Evolutionary conservation across 1,139 yeast species (phyloP).

Genomic region (Pichia sp.): DNA sequence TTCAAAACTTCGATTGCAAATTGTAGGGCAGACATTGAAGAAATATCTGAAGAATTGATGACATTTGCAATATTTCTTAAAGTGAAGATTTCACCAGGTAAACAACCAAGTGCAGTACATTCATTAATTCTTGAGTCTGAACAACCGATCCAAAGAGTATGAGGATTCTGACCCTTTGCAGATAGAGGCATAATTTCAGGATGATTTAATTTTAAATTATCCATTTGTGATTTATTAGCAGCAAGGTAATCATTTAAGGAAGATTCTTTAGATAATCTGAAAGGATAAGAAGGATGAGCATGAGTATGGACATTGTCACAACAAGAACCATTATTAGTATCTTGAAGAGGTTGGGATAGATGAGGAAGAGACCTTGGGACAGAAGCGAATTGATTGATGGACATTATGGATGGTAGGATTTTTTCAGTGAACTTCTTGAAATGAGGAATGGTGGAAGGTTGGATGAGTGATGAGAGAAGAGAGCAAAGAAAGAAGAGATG

Average conservation of each 20-base stretch:
- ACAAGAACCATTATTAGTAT: not conserved
- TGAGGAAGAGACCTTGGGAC: constrained; percentile 19
- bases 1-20: constrained; percentile 85
- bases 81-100: constrained; percentile 94
- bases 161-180: constrained; percentile 85
- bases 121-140: constrained; percentile 68
- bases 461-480: not conserved
- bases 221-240: constrained; percentile 66
- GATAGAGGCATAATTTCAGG: constrained; percentile 65
- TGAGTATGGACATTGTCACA: not conserved
- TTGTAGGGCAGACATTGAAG: constrained; percentile 78
- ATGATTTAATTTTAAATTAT: constrained; percentile 49
- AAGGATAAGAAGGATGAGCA: constrained; percentile 34
- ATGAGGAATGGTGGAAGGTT: not conserved
- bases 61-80: constrained; percentile 89
- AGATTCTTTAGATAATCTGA: constrained; percentile 52
- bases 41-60: constrained; percentile 63
- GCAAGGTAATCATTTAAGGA: constrained; percentile 56
- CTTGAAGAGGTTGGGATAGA: not conserved
- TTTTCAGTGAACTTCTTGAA: not conserved
- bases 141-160: constrained; percentile 94
- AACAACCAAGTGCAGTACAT: constrained; percentile 67
- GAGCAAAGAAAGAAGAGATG: not conserved
- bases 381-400: not conserved
- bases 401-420: not conserved